Evolutionary conservation across 768 basidiomycete species (phyloP).

Genomic region (Filobasidium floriforme): DNA sequence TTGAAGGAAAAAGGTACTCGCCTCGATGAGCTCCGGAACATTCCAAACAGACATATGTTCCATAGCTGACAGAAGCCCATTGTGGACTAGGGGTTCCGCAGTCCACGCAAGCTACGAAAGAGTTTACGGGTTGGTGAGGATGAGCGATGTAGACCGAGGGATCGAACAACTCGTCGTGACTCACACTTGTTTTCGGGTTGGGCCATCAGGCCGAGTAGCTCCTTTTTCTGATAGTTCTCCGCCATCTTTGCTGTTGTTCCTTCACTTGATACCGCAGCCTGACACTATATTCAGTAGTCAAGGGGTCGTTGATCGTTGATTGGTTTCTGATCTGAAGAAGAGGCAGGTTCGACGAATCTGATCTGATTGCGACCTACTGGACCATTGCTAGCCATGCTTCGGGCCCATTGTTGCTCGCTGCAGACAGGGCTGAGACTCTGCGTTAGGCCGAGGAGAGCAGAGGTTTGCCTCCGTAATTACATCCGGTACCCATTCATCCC

Average conservation of each 20-base stretch:
- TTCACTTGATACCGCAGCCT: not conserved
- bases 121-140: too few relatives aligned
- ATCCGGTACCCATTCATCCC: too few relatives aligned
- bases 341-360: too few relatives aligned
- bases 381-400: too few relatives aligned
- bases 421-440: too few relatives aligned
- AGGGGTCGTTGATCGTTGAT: too few relatives aligned
- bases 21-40: slow-evolving; percentile 49
- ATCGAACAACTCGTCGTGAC: not conserved
- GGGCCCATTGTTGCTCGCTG: too few relatives aligned
- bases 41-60: slow-evolving; percentile 80
- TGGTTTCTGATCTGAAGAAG: too few relatives aligned
- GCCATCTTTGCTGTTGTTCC: slow-evolving; percentile 45
- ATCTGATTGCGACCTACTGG: too few relatives aligned
- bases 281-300: not conserved
- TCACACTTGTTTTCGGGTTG: slow-evolving; percentile 64
- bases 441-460: too few relatives aligned
- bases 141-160: not conserved
- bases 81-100: slow-evolving; percentile 87
- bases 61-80: slow-evolving; percentile 59
- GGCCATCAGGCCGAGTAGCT: slow-evolving; percentile 66
- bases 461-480: too few relatives aligned
- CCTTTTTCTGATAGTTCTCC: slow-evolving; percentile 61
- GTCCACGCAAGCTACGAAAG: slow-evolving; percentile 66
- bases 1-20: slow-evolving; percentile 17